Base-by-base conservation (phyloP, 441 rosid genomes). In the Euphorbia corollata region DNA sequence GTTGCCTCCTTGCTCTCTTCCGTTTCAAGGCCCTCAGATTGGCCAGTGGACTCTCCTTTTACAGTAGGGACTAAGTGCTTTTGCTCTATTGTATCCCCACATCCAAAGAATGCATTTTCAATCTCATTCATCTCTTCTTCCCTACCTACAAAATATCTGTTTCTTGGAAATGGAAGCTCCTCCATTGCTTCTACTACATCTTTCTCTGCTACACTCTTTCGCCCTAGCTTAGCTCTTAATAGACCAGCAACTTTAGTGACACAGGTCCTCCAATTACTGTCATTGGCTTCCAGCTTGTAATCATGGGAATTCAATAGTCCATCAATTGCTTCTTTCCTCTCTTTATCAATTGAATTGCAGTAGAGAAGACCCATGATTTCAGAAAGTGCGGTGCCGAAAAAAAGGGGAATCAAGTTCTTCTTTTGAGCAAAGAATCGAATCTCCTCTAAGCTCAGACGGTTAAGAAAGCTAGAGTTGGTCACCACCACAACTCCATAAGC, bases 401-500 rank as follows among this genome's bases (percentile, higher is more conserved):
- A 92, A 51, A 92, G 75, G 0, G 96, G 97, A 45, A 88, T 78
- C 87, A 92, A 59, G 73, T 90, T 92, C 87, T 84, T 92, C 86
- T 92, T 92, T 60, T 90, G 97, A 70, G 92, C 82, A 51, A 92
- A 90, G 81, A 92, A 90, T 69, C 87, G 81, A 59, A 92, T 86
- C 74, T 92, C 96, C 84, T 92, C 91, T 79, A 86, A 78, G 83
- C 88, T 88, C 18, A 76, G 76, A 61, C 77, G 84, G 76, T 83
- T 88, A 76, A 84, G 79, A 71, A 92, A 80, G 80, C 83, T 86
- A 8, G 83, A 82, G 70, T 75, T 77, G 0, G 92, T 85, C 51
- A 90, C 84, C 27, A 90, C 89, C 60, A 92, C 86, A 64, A 92
- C 77, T 59, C 96, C 98, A 68, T 80, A 88, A 38, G 92, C 79